Percentiles rank a stretch among this genome's conserved stretches.
Conservation (phyloP, 208 protist genomes). For the Leishmania aethiopica region DNA sequence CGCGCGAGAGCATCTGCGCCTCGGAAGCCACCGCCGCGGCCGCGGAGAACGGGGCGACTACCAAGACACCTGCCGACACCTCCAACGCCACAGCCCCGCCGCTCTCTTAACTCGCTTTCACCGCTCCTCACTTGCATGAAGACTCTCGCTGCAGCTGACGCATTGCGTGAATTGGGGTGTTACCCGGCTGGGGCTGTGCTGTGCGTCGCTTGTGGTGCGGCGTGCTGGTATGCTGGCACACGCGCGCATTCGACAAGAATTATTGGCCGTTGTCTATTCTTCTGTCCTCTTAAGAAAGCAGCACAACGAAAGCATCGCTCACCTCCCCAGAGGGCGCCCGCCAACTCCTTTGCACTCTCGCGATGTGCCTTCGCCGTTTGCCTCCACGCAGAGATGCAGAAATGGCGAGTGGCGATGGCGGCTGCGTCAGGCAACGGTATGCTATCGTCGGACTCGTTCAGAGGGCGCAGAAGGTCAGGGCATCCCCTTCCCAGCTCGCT, state of each 20-base stretch:
- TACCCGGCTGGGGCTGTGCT: not conserved
- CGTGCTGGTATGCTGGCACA: not conserved
- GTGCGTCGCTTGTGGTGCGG: not conserved
- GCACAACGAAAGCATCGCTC: not conserved
- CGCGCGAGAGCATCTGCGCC: conserved; percentile 4
- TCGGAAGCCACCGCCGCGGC: not conserved
- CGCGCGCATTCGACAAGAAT: not conserved
- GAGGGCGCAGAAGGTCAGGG: not conserved
- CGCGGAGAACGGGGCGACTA: no score
- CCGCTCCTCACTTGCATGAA: not conserved
- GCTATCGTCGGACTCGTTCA: not conserved
- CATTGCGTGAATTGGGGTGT: not conserved
- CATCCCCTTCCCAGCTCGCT: not conserved
- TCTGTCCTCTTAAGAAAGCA: not conserved
- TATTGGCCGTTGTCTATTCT: not conserved
- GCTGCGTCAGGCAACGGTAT: not conserved
- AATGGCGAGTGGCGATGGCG: not conserved
- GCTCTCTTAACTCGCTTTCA: not conserved
- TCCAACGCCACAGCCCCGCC: not conserved
- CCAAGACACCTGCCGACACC: not conserved
- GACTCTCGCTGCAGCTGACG: not conserved
- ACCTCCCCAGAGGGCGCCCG: not conserved
- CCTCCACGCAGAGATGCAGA: not conserved
- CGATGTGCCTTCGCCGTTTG: not conserved
- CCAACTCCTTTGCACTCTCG: not conserved